Evolutionary conservation across 345 rosid species (phyloP).

Genomic region (Arabidopsis thaliana): TAIR10.1 NC_003070.9:2628501-2629000

Average conservation of each 20-base stretch:
- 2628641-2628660: constrained; percentile 38
- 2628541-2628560: not conserved
- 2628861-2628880: constrained; percentile 31
- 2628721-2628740: constrained; percentile 81
- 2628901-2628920: not conserved
- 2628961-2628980: not conserved
- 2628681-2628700: constrained; percentile 78
- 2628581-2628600: not conserved
- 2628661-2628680: constrained; percentile 74
- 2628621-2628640: constrained; percentile 32
- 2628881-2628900: constrained; percentile 36
- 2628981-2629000: constrained; percentile 3
- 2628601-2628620: constrained; percentile 39
- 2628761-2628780: constrained; percentile 50
- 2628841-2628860: constrained; percentile 3
- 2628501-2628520: not conserved
- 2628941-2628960: constrained; percentile 36
- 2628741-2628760: constrained; percentile 62
- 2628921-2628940: constrained; percentile 27
- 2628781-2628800: constrained; percentile 36
- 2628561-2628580: not conserved
- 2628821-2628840: not conserved
- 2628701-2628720: constrained; percentile 52
- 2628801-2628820: not conserved
- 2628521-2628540: not conserved